Evolutionary conservation across 768 basidiomycete genomes (phyloP).

Genomic region (Pisolithus tinctorius): DNA sequence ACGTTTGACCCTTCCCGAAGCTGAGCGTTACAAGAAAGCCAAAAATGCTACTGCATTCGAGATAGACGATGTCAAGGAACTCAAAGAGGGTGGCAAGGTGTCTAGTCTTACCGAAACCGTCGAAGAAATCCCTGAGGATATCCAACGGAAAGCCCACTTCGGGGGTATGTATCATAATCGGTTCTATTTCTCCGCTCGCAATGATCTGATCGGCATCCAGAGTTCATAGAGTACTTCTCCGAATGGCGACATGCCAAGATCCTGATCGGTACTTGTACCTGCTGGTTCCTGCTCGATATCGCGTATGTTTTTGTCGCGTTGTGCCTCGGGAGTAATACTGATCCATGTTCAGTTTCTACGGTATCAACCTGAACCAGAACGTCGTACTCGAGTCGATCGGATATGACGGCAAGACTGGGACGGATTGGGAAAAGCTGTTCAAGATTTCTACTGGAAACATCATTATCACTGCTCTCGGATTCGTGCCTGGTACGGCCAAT

Average conservation of each 20-base stretch:
- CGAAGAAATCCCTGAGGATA: constrained; percentile 5
- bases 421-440: constrained; percentile 60
- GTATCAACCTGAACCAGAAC: constrained; percentile 70
- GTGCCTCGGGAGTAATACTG: neutral
- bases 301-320: constrained; percentile 33
- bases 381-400: constrained; percentile 73
- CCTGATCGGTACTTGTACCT: constrained; percentile 57
- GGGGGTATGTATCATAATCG: constrained; percentile 25
- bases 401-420: constrained; percentile 50
- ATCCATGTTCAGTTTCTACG: constrained; percentile 50
- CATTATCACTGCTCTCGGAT: constrained; percentile 69
- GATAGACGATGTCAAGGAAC: neutral
- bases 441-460: constrained; percentile 61
- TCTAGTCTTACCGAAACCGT: neutral
- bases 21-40: constrained; percentile 46
- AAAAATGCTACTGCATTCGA: constrained; percentile 1
- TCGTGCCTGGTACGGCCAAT: constrained; percentile 54
- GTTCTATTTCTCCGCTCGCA: too few relatives aligned
- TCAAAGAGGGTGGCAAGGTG: neutral
- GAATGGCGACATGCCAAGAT: constrained; percentile 66
- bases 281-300: constrained; percentile 75
- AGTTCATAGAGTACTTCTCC: constrained; percentile 62
- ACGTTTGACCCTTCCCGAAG: constrained; percentile 67
- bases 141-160: constrained; percentile 46
- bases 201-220: constrained; percentile 22